Conservation (phyloP, 1,284 basidiomycete genomes). For the Microbotryomycetes sp. region DNA sequence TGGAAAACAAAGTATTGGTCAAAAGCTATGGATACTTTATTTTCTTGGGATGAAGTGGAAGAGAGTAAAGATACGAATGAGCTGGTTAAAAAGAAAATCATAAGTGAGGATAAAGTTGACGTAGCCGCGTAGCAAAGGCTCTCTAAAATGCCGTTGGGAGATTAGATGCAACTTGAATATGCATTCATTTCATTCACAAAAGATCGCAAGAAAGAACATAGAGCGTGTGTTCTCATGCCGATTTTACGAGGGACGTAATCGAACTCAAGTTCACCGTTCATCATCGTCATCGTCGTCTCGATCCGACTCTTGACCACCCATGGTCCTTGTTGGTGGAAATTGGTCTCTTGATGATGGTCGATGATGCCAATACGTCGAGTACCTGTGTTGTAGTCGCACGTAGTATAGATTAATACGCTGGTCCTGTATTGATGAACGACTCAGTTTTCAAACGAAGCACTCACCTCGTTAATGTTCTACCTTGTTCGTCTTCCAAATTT, state of each 20-base stretch:
- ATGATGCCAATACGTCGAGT: slow-evolving; percentile 25
- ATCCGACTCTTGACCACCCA: too few species aligned
- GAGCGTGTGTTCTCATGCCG: too few species aligned
- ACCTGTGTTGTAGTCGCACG: neutral
- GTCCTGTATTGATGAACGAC: neutral
- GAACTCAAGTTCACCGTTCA: too few species aligned
- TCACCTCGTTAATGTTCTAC: slow-evolving; percentile 11
- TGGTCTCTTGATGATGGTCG: slow-evolving; percentile 1
- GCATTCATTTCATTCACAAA: too few species aligned
- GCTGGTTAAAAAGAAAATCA: neutral
- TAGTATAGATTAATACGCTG: neutral
- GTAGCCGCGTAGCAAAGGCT: too few species aligned
- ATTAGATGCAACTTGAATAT: too few species aligned
- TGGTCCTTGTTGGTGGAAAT: too few species aligned
- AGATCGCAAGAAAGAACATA: too few species aligned
- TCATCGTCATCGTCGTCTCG: neutral
- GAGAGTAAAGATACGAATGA: slow-evolving; percentile 41
- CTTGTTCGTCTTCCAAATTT: neutral
- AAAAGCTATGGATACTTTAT: slow-evolving; percentile 61
- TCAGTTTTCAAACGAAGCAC: neutral
- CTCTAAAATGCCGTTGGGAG: too few species aligned
- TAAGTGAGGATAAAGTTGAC: too few species aligned
- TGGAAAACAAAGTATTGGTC: slow-evolving; percentile 72
- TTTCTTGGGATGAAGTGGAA: slow-evolving; percentile 54
- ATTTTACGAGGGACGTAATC: too few species aligned